Percentiles rank a stretch among this genome's conserved stretches.
Conservation (phyloP, 106 monocot genomes). For the Xerophyta viscosa region DNA sequence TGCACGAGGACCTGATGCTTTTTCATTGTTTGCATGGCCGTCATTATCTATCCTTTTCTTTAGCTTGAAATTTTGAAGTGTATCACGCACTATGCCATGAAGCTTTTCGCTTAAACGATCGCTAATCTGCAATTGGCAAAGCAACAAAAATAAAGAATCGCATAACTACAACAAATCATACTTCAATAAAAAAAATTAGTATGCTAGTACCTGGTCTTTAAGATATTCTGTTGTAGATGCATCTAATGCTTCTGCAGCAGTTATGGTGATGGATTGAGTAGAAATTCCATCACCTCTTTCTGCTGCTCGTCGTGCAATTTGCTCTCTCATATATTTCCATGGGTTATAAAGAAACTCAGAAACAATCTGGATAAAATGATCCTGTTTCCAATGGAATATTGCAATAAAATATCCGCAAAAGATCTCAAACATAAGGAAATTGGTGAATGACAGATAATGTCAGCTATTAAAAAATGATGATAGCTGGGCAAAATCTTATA, state of each 20-base stretch:
- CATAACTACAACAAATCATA: too few relatives aligned
- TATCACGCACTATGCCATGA: conserved; percentile 66
- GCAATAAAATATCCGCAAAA: neutral
- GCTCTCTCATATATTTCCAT: conserved; percentile 64
- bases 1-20: conserved; percentile 11
- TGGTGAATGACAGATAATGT: too few relatives aligned
- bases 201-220: conserved; percentile 54
- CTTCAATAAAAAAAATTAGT: neutral
- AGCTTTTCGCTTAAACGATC: conserved; percentile 82
- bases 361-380: conserved; percentile 76
- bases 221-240: conserved; percentile 49
- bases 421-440: neutral
- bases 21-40: conserved; percentile 9
- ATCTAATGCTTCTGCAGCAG: conserved; percentile 64
- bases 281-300: conserved; percentile 22
- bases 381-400: conserved; percentile 32
- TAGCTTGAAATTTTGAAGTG: conserved; percentile 46
- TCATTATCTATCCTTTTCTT: conserved; percentile 19
- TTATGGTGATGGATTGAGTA: conserved; percentile 71
- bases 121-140: conserved; percentile 61
- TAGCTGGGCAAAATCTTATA: neutral
- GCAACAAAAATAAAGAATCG: neutral
- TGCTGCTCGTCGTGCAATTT: conserved; percentile 22
- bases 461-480: too few relatives aligned
- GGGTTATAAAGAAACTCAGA: conserved; percentile 90